These are phyloP conservation scores for Lipomyces yamanashiensis DNA, from an alignment of 805 yeast genomes.

Conservation along the genomic window DNA sequence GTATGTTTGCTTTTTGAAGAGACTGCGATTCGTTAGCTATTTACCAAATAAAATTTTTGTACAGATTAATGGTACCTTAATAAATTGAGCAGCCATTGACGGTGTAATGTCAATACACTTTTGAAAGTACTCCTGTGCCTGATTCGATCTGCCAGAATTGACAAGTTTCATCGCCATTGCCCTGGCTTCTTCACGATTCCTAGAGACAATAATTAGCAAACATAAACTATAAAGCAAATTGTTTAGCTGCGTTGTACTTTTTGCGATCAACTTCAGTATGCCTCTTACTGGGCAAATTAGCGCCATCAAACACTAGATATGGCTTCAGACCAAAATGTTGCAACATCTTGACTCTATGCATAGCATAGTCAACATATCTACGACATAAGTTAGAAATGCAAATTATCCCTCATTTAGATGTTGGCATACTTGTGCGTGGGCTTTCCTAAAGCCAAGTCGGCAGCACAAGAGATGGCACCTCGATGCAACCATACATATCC, in stretches of 20 bases:
- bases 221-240: not conserved
- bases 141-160: conserved; percentile 57
- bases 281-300: conserved; percentile 75
- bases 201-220: not conserved
- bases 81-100: conserved; percentile 84
- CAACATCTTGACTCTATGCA: conserved; percentile 69
- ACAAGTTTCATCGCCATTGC: conserved; percentile 58
- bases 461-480: conserved; percentile 80
- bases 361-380: conserved; percentile 65
- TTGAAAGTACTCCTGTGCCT: conserved; percentile 70
- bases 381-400: not conserved
- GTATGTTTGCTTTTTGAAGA: conserved; percentile 60
- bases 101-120: conserved; percentile 88
- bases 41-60: not conserved
- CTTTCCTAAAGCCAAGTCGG: conserved; percentile 70
- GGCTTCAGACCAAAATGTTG: conserved; percentile 73
- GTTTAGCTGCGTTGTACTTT: conserved; percentile 34
- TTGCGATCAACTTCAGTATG: conserved; percentile 72
- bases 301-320: conserved; percentile 93
- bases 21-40: conserved; percentile 27
- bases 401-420: too few species aligned
- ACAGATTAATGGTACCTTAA: conserved; percentile 52
- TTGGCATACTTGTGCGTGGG: conserved; percentile 56
- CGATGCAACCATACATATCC: conserved; percentile 97
- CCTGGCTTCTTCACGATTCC: conserved; percentile 60